Percentiles rank a stretch among this genome's conserved stretches.
Evolutionary conservation across 164 flowering plant genomes (phyloP).

Genomic region (Kingdonia uniflora): DNA sequence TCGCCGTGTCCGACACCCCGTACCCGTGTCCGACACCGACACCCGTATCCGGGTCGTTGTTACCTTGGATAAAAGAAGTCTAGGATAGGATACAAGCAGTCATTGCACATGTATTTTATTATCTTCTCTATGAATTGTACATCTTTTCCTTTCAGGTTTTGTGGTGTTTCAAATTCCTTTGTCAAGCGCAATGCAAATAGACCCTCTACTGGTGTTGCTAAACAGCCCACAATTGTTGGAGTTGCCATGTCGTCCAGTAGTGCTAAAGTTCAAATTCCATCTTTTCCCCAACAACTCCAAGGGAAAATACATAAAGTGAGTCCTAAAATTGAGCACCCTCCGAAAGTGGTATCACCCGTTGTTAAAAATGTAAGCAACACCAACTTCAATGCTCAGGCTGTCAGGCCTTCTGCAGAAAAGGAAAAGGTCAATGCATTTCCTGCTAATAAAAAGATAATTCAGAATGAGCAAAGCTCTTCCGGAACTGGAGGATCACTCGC

Average conservation of each 20-base stretch:
- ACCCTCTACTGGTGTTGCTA: conserved; percentile 14
- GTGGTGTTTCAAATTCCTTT: conserved; percentile 64
- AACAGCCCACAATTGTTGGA: conserved; percentile 23
- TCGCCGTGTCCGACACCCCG: too few relatives aligned
- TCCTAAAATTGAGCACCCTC: conserved; percentile 28
- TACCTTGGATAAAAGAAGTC: too few relatives aligned
- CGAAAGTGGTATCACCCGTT: conserved; percentile 18
- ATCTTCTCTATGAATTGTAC: too few relatives aligned
- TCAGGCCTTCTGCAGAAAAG: conserved; percentile 8
- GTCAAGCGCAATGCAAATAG: conserved; percentile 50
- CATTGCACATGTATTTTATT: too few relatives aligned
- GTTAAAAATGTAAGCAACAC: conserved; percentile 25
- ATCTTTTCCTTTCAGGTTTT: conserved; percentile 38
- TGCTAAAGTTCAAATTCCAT: conserved; percentile 14
- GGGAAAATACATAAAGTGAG: conserved; percentile 28
- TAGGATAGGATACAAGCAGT: too few relatives aligned
- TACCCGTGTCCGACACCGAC: too few relatives aligned
- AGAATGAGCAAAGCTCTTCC: conserved; percentile 38
- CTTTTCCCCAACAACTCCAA: conserved; percentile 23
- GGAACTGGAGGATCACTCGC: conserved; percentile 55
- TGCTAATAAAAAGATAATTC: conserved; percentile 37
- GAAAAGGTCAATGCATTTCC: conserved; percentile 6
- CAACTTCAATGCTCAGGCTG: conserved; percentile 19
- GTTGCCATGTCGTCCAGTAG: conserved; percentile 20
- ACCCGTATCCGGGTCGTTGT: too few relatives aligned